Evolutionary conservation across 1,284 basidiomycete genomes (phyloP), one percentile per base, ranked within the genome.

Genomic region (Hymenochaete sp.): DNA sequence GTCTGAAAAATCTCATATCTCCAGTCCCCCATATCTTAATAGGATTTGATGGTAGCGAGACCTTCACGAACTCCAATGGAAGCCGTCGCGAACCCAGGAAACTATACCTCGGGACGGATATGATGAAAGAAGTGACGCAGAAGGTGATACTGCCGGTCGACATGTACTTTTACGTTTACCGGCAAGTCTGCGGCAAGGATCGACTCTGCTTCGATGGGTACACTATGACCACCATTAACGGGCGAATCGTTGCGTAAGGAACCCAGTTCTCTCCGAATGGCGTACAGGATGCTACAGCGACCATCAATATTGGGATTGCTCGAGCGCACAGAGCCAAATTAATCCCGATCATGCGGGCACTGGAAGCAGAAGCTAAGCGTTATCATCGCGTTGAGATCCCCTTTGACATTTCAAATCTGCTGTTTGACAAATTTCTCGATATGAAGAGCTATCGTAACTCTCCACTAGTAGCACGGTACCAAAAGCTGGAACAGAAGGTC

Each of bases 141-240:
- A 98, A 98, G 75, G 92, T 85, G 49, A 4, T n/a, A 45, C 54
- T 96, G 93, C 75, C 93, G 25, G 96, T 96, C 16, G 95, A 95
- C 3, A 79, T 98, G 41, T 98, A 98, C 63, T 75, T 99, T 6
- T 99, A 98, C 56, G 89, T 96, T 7, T 98, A 99, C 60, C 95
- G 98, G 60, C 93, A 97, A 71, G 95, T 95, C 4, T 99, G 96
- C 60, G 95, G 98, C 59, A 96, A 95, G 3, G 95, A 98, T 60
- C 79, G 95, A 21, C 71, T 98, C 1, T 98, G 98, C 70, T 98
- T 97, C 61, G 96, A 98, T 57, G 95, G 96, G 25, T 95, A 91
- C 53, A 86, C 91, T 14, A 79, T 98, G 73, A 97, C 98, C 55
- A 92, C 90, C 3, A 74, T 95, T 49, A 99, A 98, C 62, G 95